phyloP scores from a whole-genome alignment of 2,329 filamentous ascomycete species.

The Venturia asperata region DNA sequence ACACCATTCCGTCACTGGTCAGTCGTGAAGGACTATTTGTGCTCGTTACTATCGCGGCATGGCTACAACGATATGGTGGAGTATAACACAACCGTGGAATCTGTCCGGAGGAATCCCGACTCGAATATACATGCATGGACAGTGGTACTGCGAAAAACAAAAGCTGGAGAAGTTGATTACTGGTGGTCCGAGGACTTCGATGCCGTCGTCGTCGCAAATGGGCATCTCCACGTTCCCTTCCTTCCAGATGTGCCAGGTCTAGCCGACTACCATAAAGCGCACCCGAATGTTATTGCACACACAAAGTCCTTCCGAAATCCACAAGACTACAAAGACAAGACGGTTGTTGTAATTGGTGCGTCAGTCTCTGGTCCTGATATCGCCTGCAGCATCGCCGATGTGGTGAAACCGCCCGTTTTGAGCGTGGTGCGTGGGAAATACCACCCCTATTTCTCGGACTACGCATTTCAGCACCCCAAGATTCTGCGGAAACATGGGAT shows the following conservation, averaged over 20 bases:
- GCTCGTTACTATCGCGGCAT: conserved; percentile 1
- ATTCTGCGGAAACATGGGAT: conserved; percentile 46
- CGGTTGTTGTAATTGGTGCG: conserved; percentile 77
- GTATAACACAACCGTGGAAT: conserved; percentile 15
- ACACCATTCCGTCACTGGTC: conserved; percentile 14
- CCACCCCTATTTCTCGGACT: conserved; percentile 51
- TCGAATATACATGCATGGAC: background rate
- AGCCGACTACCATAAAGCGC: conserved; percentile 39
- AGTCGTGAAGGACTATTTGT: conserved; percentile 5
- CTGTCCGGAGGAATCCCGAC: conserved; percentile 8
- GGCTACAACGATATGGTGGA: conserved; percentile 11
- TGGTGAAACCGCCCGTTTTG: conserved; percentile 43
- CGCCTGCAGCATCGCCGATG: conserved; percentile 46
- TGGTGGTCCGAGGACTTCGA: conserved; percentile 51
- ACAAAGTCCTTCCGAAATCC: conserved; percentile 48
- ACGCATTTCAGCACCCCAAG: conserved; percentile 53
- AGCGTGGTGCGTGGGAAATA: conserved; percentile 47
- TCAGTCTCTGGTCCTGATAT: conserved; percentile 84
- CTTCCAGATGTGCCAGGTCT: conserved; percentile 46
- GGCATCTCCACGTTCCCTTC: conserved; percentile 30
- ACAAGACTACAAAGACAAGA: conserved; percentile 46
- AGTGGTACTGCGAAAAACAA: conserved; percentile 34
- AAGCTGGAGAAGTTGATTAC: conserved; percentile 43
- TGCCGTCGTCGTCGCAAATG: conserved; percentile 30
- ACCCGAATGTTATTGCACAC: conserved; percentile 48